Evolutionary conservation across 225 moss, liverwort and hornwort species (phyloP), one percentile per base, ranked within the genome.

Genomic region (Polytrichum formosum): DNA sequence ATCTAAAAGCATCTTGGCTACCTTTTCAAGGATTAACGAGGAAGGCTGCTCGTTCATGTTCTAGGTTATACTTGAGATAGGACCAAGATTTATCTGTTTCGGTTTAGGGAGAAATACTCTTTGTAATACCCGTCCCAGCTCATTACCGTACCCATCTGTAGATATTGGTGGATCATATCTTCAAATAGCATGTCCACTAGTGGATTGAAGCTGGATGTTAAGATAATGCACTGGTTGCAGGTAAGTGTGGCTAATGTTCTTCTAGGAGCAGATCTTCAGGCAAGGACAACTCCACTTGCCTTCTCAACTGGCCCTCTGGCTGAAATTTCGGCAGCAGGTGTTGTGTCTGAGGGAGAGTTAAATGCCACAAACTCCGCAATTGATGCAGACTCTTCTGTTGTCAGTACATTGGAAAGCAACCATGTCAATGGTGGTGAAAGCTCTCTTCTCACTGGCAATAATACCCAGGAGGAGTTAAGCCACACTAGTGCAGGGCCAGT

Each of bases 231-330:
- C 46, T 46, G 46, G 46, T 58, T 89, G 87, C 91, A 96, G 96
- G 83, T 85, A 63, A 85, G 85, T 67, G 77, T 84, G 66, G 83
- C 88, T 6, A 85, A 90, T 62, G 87, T 85, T 70, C 81, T 98
- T 73, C 88, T 98, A 21, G 94, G 91, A 74, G 82, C 79, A 62
- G 91, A 92, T 72, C 66, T 72, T 66, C 74, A 79, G 64, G 76
- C 81, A 56, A 81, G 86, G 67, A 78, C 65, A 30, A 53, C 92
- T 27, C 87, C 93, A 68, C 83, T 80, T 75, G 94, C 92, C 31
- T 94, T 91, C 68, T 85, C 91, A 17, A 85, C 85, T 27, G 81
- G 79, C 28, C 91, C 98, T 29, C 74, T 92, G 55, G 86, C 86
- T 56, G 84, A 87, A 53, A 65, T 82, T 2, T 62, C 82, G 27